A percentile compares a stretch with the other conserved stretches of the same genome.
These are phyloP conservation scores for Coemansia sp. DNA, from an alignment of 192 early-diverging fungal species.

Conservation along the genomic window DNA sequence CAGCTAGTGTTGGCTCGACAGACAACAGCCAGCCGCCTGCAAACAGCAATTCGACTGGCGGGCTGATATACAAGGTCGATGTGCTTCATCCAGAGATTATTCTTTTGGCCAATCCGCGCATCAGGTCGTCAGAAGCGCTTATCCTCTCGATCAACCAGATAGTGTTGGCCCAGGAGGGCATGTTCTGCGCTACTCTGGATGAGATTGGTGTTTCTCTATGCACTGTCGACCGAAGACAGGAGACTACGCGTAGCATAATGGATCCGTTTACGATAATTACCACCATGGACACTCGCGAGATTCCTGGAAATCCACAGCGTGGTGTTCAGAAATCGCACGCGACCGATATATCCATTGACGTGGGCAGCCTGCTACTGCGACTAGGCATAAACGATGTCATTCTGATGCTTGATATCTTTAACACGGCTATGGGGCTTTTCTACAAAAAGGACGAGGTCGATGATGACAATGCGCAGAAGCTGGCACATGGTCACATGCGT, in stretches of 20 bases:
- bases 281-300: slow-evolving; percentile 71
- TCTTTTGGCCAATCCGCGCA: slow-evolving; percentile 74
- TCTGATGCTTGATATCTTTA: slow-evolving; percentile 81
- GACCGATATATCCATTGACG: slow-evolving; percentile 69
- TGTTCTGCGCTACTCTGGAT: slow-evolving; percentile 72
- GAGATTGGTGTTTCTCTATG: slow-evolving; percentile 90
- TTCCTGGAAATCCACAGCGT: slow-evolving; percentile 49
- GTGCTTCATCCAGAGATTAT: slow-evolving; percentile 82
- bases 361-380: slow-evolving; percentile 75
- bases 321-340: slow-evolving; percentile 49
- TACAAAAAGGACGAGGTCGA: slow-evolving; percentile 21
- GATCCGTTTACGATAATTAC: slow-evolving; percentile 86
- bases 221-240: slow-evolving; percentile 78
- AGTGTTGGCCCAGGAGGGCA: slow-evolving; percentile 74
- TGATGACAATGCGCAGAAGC: not conserved
- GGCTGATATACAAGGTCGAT: slow-evolving; percentile 74
- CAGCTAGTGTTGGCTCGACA: not conserved
- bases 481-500: not conserved
- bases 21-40: not conserved
- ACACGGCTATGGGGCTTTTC: slow-evolving; percentile 66
- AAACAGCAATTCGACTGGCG: slow-evolving; percentile 20
- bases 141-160: slow-evolving; percentile 80
- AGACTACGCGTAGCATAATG: slow-evolving; percentile 81
- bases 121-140: slow-evolving; percentile 79
- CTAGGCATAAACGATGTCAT: slow-evolving; percentile 85